Evolutionary conservation across 805 yeast species (phyloP), one percentile per base, ranked within the genome.

Genomic region (Monosporozyma yasuniensis): DNA sequence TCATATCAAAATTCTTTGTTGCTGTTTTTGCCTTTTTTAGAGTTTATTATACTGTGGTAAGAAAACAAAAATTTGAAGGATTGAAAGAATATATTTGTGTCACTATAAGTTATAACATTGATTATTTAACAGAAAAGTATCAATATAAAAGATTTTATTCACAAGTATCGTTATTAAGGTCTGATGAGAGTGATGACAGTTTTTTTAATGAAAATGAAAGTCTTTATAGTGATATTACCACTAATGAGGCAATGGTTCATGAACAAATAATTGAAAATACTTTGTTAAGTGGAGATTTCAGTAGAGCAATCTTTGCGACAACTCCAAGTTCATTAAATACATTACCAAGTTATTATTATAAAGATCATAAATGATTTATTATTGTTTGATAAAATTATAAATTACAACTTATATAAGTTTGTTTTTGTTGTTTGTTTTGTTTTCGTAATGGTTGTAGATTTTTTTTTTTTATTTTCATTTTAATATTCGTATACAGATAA

Each of bases 11-110:
- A 61, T 76, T 84, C 50, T 56, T 71, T 22, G 58, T 79, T 49
- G 90, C 87, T 0, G 53, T 82, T 54, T 35, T 79, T 2, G 70
- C 74, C 51, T 73, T 74, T 44, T 56, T 78, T 12, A 84, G 81
- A 3, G 74, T 83, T 2, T 74, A 72, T 55, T 70, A 74, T 48
- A 74, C 70, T 52, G 60, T 75, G 18, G 60, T 75, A 11, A 64
- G 73, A 37, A 61, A 66, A 16, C 60, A 62, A 42, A 68, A 61
- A 48, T 73, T 71, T 45, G 56, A 58, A 23, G 71, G 78, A 11
- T 64, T 84, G 49, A 82, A 78, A 56, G 79, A 78, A 53, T 83
- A 75, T 63, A 83, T 86, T 59, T 80, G 83, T 61, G 58, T 71
- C 10, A 72, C 78, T 30, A 80, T 83, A 47, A 81, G 82, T 60